Evolutionary conservation across 768 basidiomycete genomes (phyloP).

Genomic region (Gautieria morchelliformis): DNA sequence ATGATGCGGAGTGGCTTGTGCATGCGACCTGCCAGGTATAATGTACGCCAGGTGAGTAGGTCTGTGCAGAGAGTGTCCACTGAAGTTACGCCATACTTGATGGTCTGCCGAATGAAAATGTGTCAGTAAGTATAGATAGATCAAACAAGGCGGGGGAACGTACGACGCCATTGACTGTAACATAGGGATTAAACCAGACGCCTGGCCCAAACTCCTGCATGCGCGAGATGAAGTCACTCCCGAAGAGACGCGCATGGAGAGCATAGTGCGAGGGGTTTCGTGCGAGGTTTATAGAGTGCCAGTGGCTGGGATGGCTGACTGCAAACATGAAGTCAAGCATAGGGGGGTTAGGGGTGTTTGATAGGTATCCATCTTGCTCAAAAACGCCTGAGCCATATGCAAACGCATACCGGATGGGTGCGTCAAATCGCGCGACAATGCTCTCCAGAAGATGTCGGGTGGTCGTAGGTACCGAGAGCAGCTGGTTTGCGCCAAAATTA

Average conservation of each 20-base stretch:
- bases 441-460: constrained; percentile 72
- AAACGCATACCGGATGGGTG: constrained; percentile 93
- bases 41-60: constrained; percentile 82
- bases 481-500: constrained; percentile 72
- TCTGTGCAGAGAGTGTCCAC: constrained; percentile 85
- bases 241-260: constrained; percentile 73
- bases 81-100: constrained; percentile 96
- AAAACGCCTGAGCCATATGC: constrained; percentile 97
- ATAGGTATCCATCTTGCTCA: constrained; percentile 72
- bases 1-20: constrained; percentile 95
- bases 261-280: constrained; percentile 91
- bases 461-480: constrained; percentile 68
- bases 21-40: constrained; percentile 93
- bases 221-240: constrained; percentile 70
- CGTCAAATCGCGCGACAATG: constrained; percentile 73
- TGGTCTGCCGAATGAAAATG: constrained; percentile 39
- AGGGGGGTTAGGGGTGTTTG: constrained; percentile 35
- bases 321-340: constrained; percentile 98
- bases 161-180: constrained; percentile 77
- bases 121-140: not conserved
- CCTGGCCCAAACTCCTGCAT: constrained; percentile 74
- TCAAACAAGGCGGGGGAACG: constrained; percentile 25
- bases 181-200: constrained; percentile 93
- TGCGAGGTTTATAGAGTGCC: constrained; percentile 92
- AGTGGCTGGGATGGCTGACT: constrained; percentile 85